phyloP scores from a whole-genome alignment of 2,329 filamentous ascomycete genomes.

The Penicillium verrucosum region DNA sequence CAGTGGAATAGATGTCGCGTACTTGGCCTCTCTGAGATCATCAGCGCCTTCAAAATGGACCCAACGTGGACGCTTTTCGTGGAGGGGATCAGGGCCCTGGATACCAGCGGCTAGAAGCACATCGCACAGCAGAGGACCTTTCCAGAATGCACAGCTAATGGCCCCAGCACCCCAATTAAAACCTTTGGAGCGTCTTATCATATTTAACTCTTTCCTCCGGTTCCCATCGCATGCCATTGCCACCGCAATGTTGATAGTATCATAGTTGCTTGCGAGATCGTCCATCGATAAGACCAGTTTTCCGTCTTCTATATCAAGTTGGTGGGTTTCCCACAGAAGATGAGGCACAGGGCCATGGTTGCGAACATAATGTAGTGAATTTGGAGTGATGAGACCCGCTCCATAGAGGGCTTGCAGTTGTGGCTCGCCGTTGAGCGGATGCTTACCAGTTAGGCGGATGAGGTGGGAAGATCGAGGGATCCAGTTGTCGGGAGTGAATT shows the following conservation, averaged over 20 bases:
- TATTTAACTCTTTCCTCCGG: neutral
- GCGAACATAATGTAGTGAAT: slow-evolving; percentile 63
- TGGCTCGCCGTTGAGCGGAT: slow-evolving; percentile 61
- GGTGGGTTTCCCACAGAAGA: slow-evolving; percentile 37
- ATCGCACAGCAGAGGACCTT: neutral
- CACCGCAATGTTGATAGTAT: neutral
- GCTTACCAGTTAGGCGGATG: neutral
- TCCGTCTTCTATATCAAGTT: slow-evolving; percentile 47
- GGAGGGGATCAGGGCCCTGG: neutral
- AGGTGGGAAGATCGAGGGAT: neutral
- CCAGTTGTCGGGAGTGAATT: neutral
- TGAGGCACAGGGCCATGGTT: slow-evolving; percentile 69
- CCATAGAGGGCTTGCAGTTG: slow-evolving; percentile 53
- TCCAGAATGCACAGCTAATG: neutral
- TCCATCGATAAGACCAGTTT: slow-evolving; percentile 52
- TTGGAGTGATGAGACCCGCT: slow-evolving; percentile 56
- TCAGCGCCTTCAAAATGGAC: neutral
- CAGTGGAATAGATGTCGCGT: neutral
- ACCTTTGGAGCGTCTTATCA: neutral
- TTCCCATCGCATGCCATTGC: neutral
- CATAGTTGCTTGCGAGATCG: neutral
- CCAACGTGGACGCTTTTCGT: neutral
- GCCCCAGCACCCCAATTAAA: neutral
- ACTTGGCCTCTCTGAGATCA: neutral
- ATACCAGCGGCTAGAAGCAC: neutral